Conservation (phyloP, 148 eudicot genomes). For the Fagopyrum esculentum region DNA sequence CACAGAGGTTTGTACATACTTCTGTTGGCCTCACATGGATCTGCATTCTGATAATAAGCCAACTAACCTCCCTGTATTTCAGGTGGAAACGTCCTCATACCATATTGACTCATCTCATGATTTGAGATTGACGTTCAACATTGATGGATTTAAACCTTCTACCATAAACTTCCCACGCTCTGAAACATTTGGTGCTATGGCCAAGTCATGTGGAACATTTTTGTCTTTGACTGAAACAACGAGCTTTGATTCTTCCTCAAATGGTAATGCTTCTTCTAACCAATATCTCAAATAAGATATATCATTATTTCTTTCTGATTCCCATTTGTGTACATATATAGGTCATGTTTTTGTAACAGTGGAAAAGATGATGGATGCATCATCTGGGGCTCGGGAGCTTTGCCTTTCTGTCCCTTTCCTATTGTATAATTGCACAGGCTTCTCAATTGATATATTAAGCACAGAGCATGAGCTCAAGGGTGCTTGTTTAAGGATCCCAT, state of each 20-base stretch:
- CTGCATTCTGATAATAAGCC: background rate
- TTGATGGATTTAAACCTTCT: constrained; percentile 65
- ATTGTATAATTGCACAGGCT: constrained; percentile 81
- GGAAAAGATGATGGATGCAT: constrained; percentile 80
- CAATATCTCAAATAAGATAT: background rate
- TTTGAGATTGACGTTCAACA: constrained; percentile 47
- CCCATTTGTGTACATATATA: constrained; percentile 16
- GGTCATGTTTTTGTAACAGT: constrained; percentile 60
- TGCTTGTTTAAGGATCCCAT: constrained; percentile 47
- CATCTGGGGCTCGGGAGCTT: constrained; percentile 88
- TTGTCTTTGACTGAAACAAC: constrained; percentile 65
- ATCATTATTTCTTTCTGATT: background rate
- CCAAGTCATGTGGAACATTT: constrained; percentile 67
- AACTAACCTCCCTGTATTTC: constrained; percentile 19
- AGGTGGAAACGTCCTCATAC: constrained; percentile 80
- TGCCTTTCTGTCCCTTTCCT: constrained; percentile 77
- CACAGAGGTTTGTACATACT: constrained; percentile 47
- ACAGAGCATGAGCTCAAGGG: constrained; percentile 47
- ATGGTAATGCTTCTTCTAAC: constrained; percentile 34
- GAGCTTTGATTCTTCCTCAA: constrained; percentile 38
- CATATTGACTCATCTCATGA: constrained; percentile 95
- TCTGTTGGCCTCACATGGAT: background rate
- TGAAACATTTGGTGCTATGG: constrained; percentile 61
- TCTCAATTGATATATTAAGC: constrained; percentile 50
- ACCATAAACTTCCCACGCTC: constrained; percentile 71